These are phyloP conservation scores for Marasmius sp. DNA, from an alignment of 1,284 basidiomycete genomes.

Conservation along the genomic window DNA sequence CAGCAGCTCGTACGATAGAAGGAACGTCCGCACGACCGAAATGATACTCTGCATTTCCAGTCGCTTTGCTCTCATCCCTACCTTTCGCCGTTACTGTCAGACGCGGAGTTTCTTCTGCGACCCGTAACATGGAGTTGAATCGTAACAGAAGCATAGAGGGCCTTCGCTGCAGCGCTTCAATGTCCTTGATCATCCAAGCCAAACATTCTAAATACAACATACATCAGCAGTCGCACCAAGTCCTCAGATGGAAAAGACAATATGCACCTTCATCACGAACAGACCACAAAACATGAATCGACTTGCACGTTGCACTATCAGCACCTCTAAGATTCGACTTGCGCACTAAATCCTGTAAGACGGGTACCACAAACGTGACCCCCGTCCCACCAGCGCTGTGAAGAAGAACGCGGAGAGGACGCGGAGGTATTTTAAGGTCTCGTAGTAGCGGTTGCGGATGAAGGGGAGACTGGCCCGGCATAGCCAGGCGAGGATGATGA, in stretches of 20 bases:
- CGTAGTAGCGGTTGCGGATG: neutral
- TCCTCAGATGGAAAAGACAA: neutral
- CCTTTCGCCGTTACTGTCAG: neutral
- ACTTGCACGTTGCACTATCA: neutral
- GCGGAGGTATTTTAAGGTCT: constrained; percentile 2
- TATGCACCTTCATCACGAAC: neutral
- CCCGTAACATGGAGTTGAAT: neutral
- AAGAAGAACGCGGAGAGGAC: constrained; percentile 1
- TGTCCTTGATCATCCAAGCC: neutral
- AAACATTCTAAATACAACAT: neutral
- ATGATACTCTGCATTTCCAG: neutral
- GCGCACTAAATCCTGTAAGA: neutral
- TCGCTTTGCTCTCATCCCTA: neutral
- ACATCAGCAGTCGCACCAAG: neutral
- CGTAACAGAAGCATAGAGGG: neutral
- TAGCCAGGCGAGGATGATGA: constrained; percentile 1
- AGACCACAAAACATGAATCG: neutral
- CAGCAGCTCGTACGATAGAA: neutral
- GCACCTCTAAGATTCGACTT: neutral
- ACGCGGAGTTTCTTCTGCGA: too few relatives aligned
- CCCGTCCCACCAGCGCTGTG: neutral
- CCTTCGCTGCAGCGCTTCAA: neutral
- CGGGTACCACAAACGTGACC: neutral
- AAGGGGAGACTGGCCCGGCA: constrained; percentile 3
- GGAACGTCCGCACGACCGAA: neutral